phyloP scores from a whole-genome alignment of 768 basidiomycete genomes.

The Rhizopogon vesiculosus region DNA sequence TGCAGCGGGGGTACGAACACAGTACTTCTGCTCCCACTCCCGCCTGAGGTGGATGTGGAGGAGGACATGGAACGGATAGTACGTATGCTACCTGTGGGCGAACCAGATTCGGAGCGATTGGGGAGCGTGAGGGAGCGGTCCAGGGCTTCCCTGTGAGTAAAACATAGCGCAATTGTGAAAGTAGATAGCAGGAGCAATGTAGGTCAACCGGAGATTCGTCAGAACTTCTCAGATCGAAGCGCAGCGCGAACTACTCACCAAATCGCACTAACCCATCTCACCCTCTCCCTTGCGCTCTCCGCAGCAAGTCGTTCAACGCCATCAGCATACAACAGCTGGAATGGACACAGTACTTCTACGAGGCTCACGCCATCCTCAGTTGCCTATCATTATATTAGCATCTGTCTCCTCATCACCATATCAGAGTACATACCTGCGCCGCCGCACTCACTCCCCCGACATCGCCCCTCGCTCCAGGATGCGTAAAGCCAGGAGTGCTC shows the following conservation, averaged over 20 bases:
- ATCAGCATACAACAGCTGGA: slow-evolving; percentile 87
- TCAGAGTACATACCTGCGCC: slow-evolving; percentile 35
- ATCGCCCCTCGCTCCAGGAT: slow-evolving; percentile 78
- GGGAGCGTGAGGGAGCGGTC: slow-evolving; percentile 56
- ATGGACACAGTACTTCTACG: slow-evolving; percentile 78
- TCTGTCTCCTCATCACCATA: slow-evolving; percentile 15
- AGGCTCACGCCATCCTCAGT: slow-evolving; percentile 32
- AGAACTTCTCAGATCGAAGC: neutral
- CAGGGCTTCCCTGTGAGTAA: slow-evolving; percentile 63
- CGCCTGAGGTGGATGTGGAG: slow-evolving; percentile 33
- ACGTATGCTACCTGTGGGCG: slow-evolving; percentile 56
- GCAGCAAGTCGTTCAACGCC: slow-evolving; percentile 85
- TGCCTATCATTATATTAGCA: neutral
- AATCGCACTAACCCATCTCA: slow-evolving; percentile 88
- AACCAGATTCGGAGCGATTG: slow-evolving; percentile 36
- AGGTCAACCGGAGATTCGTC: neutral
- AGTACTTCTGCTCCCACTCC: slow-evolving; percentile 61
- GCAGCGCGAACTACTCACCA: slow-evolving; percentile 50
- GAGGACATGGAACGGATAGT: slow-evolving; percentile 59
- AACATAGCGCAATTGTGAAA: neutral
- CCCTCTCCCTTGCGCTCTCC: slow-evolving; percentile 82
- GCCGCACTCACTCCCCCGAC: slow-evolving; percentile 82
- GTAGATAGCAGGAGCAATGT: neutral
- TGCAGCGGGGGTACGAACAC: slow-evolving; percentile 76
- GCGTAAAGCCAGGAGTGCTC: slow-evolving; percentile 74